These are phyloP conservation scores for Alternaria consortialis DNA, from an alignment of 2,329 filamentous ascomycete genomes.

Conservation along the genomic window DNA sequence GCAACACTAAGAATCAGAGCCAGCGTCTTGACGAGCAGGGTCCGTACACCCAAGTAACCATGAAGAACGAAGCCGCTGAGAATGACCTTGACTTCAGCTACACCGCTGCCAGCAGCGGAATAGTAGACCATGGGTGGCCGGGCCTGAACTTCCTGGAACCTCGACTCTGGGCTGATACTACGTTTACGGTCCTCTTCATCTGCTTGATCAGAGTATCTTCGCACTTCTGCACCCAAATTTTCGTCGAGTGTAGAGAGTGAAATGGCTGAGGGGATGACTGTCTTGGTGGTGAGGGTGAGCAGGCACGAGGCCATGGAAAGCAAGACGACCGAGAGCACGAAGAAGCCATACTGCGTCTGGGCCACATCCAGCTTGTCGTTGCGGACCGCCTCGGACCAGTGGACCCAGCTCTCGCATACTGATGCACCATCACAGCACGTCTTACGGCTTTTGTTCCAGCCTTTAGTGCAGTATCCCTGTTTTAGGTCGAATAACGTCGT, in stretches of 20 bases:
- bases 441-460: conserved; percentile 78
- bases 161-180: conserved; percentile 52
- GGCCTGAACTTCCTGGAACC: conserved; percentile 50
- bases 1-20: conserved; percentile 88
- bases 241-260: conserved; percentile 90
- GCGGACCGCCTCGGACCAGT: conserved; percentile 69
- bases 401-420: conserved; percentile 67
- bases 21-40: conserved; percentile 83
- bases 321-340: conserved; percentile 74
- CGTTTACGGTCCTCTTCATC: conserved; percentile 57
- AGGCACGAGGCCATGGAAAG: conserved; percentile 78
- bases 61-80: conserved; percentile 97
- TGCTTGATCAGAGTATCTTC: conserved; percentile 46
- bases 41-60: conserved; percentile 90
- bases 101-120: conserved; percentile 92
- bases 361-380: conserved; percentile 57
- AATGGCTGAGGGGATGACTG: conserved; percentile 87
- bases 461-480: conserved; percentile 78
- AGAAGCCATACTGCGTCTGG: conserved; percentile 82
- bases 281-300: conserved; percentile 89
- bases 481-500: conserved; percentile 88
- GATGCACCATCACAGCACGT: conserved; percentile 67
- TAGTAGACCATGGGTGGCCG: conserved; percentile 88
- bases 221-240: conserved; percentile 75
- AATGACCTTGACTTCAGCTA: conserved; percentile 96